These are phyloP conservation scores for Dysphania ambrosioides DNA, from an alignment of 148 eudicot genomes.

Conservation along the genomic window DNA sequence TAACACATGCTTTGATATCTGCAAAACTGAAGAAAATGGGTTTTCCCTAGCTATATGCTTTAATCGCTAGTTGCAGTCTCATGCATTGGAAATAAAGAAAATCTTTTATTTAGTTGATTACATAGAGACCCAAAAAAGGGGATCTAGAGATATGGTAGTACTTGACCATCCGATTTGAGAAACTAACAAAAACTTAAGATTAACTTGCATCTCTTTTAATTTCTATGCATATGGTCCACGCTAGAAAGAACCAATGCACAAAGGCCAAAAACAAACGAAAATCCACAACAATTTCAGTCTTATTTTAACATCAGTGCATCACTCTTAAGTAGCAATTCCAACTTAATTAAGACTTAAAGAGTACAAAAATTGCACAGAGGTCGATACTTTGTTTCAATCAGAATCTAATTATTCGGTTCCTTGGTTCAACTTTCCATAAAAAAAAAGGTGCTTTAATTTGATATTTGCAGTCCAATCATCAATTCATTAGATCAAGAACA, in stretches of 20 bases:
- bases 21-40: no score
- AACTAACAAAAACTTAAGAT: no score
- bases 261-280: neutral
- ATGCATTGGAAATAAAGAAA: no score
- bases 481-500: neutral
- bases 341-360: neutral
- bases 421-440: neutral
- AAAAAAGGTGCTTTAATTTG: neutral
- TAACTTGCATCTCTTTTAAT: no score
- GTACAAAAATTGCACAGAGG: neutral
- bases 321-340: slow-evolving; percentile 3
- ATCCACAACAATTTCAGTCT: neutral
- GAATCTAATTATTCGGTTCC: neutral
- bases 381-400: neutral
- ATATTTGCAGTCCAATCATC: neutral
- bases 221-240: neutral
- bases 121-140: no score
- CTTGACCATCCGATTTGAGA: no score
- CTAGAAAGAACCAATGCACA: neutral
- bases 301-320: neutral
- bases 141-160: no score
- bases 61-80: no score
- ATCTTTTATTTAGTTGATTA: no score
- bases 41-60: no score
- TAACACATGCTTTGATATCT: no score